Evolutionary conservation across 164 flowering plant species (phyloP).

Genomic region (Protea cynaroides): DNA sequence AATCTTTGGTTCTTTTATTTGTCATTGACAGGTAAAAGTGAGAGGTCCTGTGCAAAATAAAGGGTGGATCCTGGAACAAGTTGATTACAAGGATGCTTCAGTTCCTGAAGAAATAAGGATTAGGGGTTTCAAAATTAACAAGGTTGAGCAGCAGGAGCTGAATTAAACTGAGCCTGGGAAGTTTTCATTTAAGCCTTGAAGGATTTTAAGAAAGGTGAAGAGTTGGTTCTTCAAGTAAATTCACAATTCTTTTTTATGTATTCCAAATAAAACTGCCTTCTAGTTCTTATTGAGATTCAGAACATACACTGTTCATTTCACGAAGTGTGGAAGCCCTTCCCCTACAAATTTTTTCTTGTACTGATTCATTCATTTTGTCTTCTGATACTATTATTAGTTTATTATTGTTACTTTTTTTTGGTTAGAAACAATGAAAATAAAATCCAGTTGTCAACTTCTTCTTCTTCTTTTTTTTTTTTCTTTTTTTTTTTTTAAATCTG

Average conservation of each 20-base stretch:
- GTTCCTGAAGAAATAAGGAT: constrained; percentile 70
- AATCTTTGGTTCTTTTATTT: neutral
- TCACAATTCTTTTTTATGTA: neutral
- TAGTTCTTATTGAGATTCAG: neutral
- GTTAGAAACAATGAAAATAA: too few relatives aligned
- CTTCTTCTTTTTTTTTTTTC: too few relatives aligned
- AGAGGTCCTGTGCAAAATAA: constrained; percentile 65
- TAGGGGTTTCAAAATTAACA: constrained; percentile 74
- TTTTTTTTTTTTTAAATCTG: too few relatives aligned
- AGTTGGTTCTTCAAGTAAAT: neutral
- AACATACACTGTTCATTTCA: neutral
- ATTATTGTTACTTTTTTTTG: too few relatives aligned
- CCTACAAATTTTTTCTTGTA: too few relatives aligned
- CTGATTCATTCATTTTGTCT: too few relatives aligned
- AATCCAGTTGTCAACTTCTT: too few relatives aligned
- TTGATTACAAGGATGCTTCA: constrained; percentile 61
- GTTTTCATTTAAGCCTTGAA: constrained; percentile 37
- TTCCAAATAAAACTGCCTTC: neutral
- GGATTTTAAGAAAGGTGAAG: neutral
- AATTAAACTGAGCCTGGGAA: constrained; percentile 55
- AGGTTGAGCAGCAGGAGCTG: constrained; percentile 63
- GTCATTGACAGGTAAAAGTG: constrained; percentile 50
- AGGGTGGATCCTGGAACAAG: constrained; percentile 72
- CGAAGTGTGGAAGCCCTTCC: neutral
- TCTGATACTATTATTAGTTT: too few relatives aligned